phyloP scores from a whole-genome alignment of 2,329 filamentous ascomycete genomes.

The Colletotrichum sp. region DNA sequence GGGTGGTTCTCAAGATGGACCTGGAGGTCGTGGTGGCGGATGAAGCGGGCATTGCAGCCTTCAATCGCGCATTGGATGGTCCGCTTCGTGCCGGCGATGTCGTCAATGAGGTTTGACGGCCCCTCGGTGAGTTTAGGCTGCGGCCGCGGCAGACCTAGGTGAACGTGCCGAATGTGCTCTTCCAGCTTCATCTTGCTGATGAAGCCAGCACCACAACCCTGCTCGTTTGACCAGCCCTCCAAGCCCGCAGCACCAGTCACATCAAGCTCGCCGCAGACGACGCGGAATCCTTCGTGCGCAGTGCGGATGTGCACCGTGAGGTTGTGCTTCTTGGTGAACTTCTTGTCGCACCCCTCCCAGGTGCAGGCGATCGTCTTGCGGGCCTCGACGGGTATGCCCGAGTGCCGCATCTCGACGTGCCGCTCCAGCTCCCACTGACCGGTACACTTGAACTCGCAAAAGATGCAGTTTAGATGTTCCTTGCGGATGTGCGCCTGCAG shows the following conservation, averaged over 20 bases:
- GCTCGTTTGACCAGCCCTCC: conserved; percentile 65
- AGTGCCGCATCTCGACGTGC: conserved; percentile 82
- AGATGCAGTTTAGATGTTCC: conserved; percentile 76
- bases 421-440: conserved; percentile 72
- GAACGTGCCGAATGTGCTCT: conserved; percentile 83
- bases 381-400: conserved; percentile 63
- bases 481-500: conserved; percentile 76
- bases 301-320: conserved; percentile 79
- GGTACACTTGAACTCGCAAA: conserved; percentile 73
- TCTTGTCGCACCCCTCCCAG: conserved; percentile 71
- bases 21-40: conserved; percentile 55
- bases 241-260: conserved; percentile 63
- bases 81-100: conserved; percentile 48
- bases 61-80: conserved; percentile 46
- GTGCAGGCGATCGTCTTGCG: conserved; percentile 72
- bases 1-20: conserved; percentile 44
- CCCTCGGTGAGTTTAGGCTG: conserved; percentile 24
- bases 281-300: conserved; percentile 78
- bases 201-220: conserved; percentile 79
- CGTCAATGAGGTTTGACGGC: conserved; percentile 42
- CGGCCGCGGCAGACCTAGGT: conserved; percentile 67
- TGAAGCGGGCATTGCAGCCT: conserved; percentile 52
- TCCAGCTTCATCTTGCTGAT: conserved; percentile 79
- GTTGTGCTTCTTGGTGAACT: conserved; percentile 85
- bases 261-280: conserved; percentile 77